Evolutionary conservation across 2,329 filamentous ascomycete genomes (phyloP).

Genomic region (Lecanicillium sp.): DNA sequence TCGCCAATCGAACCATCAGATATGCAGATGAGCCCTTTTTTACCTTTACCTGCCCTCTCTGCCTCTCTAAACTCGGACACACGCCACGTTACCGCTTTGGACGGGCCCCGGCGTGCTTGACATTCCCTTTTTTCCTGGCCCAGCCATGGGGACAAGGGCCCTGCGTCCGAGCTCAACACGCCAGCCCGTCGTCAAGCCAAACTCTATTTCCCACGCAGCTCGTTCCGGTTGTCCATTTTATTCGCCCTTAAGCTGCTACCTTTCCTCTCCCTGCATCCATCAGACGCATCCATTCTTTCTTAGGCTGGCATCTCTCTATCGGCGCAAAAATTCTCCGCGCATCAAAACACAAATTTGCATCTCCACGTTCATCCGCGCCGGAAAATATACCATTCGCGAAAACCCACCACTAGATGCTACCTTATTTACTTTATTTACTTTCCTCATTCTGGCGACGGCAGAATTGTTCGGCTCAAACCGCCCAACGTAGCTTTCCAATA

Average conservation of each 20-base stretch:
- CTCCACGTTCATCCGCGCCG: background rate
- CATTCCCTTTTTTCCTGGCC: no score
- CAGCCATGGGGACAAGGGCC: background rate
- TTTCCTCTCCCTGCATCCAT: no score
- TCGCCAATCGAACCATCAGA: background rate
- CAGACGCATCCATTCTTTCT: no score
- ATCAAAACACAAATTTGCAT: background rate
- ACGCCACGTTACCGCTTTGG: background rate
- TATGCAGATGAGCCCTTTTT: background rate
- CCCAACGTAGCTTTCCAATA: no score
- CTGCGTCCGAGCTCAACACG: conserved; percentile 3
- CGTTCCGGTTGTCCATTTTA: no score
- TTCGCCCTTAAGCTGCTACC: no score
- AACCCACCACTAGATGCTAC: no score
- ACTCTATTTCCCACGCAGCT: background rate
- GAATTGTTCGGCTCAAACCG: no score
- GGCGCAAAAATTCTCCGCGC: background rate
- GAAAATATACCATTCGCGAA: background rate
- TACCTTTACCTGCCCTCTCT: no score
- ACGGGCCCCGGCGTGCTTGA: background rate
- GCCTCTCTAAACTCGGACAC: background rate
- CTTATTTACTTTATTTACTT: no score
- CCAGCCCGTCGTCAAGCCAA: conserved; percentile 2
- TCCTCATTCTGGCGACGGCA: no score
- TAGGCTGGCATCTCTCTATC: background rate